phyloP scores from a whole-genome alignment of 2,329 filamentous ascomycete species.

The Acrodontium crateriforme region DNA sequence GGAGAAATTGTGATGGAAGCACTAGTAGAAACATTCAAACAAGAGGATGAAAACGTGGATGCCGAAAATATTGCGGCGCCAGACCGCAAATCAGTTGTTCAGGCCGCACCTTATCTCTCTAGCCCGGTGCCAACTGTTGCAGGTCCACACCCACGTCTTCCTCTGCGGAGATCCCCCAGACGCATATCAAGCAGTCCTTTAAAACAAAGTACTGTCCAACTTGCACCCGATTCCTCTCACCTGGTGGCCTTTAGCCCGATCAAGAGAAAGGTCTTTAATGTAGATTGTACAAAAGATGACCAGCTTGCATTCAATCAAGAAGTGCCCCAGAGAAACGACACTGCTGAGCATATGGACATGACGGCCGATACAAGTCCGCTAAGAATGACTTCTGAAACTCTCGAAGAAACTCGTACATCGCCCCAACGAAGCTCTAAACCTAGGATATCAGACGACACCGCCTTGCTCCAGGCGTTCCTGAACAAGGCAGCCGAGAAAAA shows the following conservation, averaged over 20 bases:
- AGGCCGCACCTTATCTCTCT: too few relatives aligned
- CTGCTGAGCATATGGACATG: too few relatives aligned
- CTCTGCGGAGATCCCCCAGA: conserved; percentile 14
- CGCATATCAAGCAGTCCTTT: conserved; percentile 17
- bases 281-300: too few relatives aligned
- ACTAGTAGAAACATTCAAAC: conserved; percentile 2
- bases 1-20: conserved; percentile 1
- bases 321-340: too few relatives aligned
- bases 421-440: conserved; percentile 14
- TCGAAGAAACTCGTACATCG: conserved; percentile 19
- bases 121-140: conserved; percentile 10
- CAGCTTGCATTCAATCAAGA: too few relatives aligned
- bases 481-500: conserved; percentile 35
- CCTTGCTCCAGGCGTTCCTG: conserved; percentile 35
- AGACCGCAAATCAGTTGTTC: too few relatives aligned
- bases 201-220: conserved; percentile 9
- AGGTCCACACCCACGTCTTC: conserved; percentile 9
- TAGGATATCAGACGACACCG: conserved; percentile 33
- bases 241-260: conserved; percentile 18
- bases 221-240: conserved; percentile 8
- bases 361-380: too few relatives aligned
- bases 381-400: conserved; percentile 23
- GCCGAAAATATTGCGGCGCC: too few relatives aligned
- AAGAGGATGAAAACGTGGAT: too few relatives aligned
- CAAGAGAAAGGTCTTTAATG: too few relatives aligned